Evolutionary conservation across 1,284 basidiomycete species (phyloP).

Genomic region (Hemileccinum hortonii): DNA sequence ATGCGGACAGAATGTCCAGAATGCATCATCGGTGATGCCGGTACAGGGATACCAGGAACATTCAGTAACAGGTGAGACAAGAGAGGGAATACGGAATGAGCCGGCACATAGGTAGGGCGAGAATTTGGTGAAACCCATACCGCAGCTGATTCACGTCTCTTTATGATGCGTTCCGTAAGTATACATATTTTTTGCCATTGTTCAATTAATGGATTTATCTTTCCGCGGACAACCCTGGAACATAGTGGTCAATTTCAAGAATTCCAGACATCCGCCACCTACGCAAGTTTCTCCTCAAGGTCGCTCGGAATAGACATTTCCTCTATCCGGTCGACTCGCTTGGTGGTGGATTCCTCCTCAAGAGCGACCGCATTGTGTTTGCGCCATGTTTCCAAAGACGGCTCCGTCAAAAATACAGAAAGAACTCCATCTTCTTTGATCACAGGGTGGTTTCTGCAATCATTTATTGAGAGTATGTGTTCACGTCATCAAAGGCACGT

Average conservation of each 20-base stretch:
- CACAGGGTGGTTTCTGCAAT: slow-evolving; percentile 80
- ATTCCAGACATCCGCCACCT: slow-evolving; percentile 26
- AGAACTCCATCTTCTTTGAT: slow-evolving; percentile 85
- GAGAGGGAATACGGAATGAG: slow-evolving; percentile 62
- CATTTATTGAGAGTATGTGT: not conserved
- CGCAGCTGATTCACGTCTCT: slow-evolving; percentile 83
- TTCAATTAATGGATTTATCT: slow-evolving; percentile 75
- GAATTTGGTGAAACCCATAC: slow-evolving; percentile 70
- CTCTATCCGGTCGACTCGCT: slow-evolving; percentile 78
- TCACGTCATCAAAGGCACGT: slow-evolving; percentile 24
- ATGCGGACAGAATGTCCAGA: slow-evolving; percentile 29
- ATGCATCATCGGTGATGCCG: slow-evolving; percentile 24
- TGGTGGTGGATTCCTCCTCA: slow-evolving; percentile 84
- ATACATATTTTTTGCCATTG: slow-evolving; percentile 89
- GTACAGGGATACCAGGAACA: slow-evolving; percentile 13
- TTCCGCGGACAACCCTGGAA: slow-evolving; percentile 64
- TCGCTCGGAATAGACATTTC: slow-evolving; percentile 92
- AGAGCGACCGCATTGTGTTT: slow-evolving; percentile 70
- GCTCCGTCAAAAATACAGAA: slow-evolving; percentile 76
- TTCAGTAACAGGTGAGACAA: slow-evolving; percentile 35
- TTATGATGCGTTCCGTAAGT: slow-evolving; percentile 80
- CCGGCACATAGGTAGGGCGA: slow-evolving; percentile 57
- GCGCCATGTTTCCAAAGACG: slow-evolving; percentile 83
- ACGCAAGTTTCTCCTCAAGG: slow-evolving; percentile 85
- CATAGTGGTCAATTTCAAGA: slow-evolving; percentile 4